phyloP scores from a whole-genome alignment of 1,139 yeast species.

The Meyerozyma elateridarum region DNA sequence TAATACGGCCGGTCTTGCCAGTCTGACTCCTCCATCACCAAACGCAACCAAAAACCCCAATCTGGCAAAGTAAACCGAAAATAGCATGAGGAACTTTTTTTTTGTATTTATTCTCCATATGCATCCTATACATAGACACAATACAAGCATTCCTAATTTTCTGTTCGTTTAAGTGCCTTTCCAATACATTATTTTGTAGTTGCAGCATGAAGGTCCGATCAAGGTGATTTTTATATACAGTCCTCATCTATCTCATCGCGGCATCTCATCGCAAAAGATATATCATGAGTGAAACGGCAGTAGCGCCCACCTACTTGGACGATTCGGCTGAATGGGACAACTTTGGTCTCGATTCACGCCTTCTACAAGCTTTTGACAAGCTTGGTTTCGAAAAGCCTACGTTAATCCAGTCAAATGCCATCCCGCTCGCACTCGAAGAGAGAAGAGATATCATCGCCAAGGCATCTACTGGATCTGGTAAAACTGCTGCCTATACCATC shows the following conservation, averaged over 20 bases:
- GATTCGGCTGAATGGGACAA: slow-evolving; percentile 68
- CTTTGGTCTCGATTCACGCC: slow-evolving; percentile 71
- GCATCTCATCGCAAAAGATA: neutral
- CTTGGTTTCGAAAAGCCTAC: slow-evolving; percentile 86
- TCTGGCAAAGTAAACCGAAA: too few relatives aligned
- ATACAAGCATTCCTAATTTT: too few relatives aligned
- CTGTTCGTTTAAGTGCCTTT: too few relatives aligned
- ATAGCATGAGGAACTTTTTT: too few relatives aligned
- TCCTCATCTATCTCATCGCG: slow-evolving; percentile 3
- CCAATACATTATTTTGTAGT: too few relatives aligned
- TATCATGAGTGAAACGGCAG: slow-evolving; percentile 11
- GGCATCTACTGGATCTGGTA: slow-evolving; percentile 90
- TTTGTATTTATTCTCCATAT: too few relatives aligned
- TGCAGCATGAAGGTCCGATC: too few relatives aligned
- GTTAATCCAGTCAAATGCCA: slow-evolving; percentile 84
- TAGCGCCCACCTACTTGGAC: slow-evolving; percentile 64
- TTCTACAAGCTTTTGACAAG: slow-evolving; percentile 77
- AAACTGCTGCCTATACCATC: slow-evolving; percentile 77
- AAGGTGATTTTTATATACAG: neutral
- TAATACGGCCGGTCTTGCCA: too few relatives aligned
- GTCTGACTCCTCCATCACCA: too few relatives aligned
- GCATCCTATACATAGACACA: too few relatives aligned
- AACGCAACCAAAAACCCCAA: too few relatives aligned
- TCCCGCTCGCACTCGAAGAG: slow-evolving; percentile 84
- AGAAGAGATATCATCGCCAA: slow-evolving; percentile 83